Evolutionary conservation across 768 basidiomycete genomes (phyloP).

Genomic region (Chalciporus piperatus): DNA sequence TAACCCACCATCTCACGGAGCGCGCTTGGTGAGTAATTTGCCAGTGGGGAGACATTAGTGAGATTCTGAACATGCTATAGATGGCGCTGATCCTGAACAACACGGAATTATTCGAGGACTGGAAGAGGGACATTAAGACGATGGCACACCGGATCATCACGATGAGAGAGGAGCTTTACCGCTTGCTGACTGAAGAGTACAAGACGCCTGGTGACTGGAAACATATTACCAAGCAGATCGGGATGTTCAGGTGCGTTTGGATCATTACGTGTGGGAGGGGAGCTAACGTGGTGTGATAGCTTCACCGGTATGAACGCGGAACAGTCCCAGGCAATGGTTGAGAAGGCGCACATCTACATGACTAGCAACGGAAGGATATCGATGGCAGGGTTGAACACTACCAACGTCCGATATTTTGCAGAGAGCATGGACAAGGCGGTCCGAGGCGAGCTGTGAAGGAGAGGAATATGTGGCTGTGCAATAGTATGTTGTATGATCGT

Average conservation of each 20-base stretch:
- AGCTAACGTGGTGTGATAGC: slow-evolving; percentile 39
- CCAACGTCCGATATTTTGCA: slow-evolving; percentile 78
- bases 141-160: slow-evolving; percentile 79
- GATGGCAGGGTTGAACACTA: slow-evolving; percentile 87
- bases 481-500: neutral
- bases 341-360: slow-evolving; percentile 80
- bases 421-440: slow-evolving; percentile 66
- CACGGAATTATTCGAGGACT: slow-evolving; percentile 71
- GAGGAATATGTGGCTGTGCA: slow-evolving; percentile 18
- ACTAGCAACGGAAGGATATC: slow-evolving; percentile 88
- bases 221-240: slow-evolving; percentile 95
- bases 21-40: slow-evolving; percentile 63
- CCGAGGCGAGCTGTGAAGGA: slow-evolving; percentile 39
- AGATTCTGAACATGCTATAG: slow-evolving; percentile 34
- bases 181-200: slow-evolving; percentile 64
- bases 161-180: slow-evolving; percentile 82
- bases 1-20: slow-evolving; percentile 90
- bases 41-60: neutral
- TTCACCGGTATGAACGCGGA: slow-evolving; percentile 76
- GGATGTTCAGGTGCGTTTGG: slow-evolving; percentile 83
- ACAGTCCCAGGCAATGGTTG: slow-evolving; percentile 67
- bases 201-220: slow-evolving; percentile 92
- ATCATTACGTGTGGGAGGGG: neutral
- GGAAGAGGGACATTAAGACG: slow-evolving; percentile 85
- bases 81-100: slow-evolving; percentile 81